Percentiles rank a stretch among this genome's conserved stretches.
These are phyloP conservation scores for Cytospora piceicola DNA, from an alignment of 2,329 filamentous ascomycete species.

Conservation along the genomic window DNA sequence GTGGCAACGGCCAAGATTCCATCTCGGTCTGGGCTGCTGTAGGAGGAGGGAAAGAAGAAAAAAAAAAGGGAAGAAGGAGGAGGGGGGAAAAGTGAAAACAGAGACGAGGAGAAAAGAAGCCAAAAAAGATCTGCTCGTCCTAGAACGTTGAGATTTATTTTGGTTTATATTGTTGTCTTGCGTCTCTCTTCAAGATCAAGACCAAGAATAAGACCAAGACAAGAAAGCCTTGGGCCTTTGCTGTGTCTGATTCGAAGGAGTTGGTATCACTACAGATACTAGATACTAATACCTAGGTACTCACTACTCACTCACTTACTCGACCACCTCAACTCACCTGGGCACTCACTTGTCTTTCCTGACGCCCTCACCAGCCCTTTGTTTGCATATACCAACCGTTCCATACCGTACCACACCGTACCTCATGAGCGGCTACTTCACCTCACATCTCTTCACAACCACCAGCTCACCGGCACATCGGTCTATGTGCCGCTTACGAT, in stretches of 20 bases:
- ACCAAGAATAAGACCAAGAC: too few relatives aligned
- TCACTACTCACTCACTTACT: not conserved
- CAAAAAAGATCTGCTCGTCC: not conserved
- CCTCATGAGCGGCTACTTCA: slow-evolving; percentile 12
- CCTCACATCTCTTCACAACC: slow-evolving; percentile 22
- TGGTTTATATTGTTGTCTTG: too few relatives aligned
- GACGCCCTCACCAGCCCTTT: too few relatives aligned
- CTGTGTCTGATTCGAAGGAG: too few relatives aligned
- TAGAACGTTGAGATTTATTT: slow-evolving; percentile 14
- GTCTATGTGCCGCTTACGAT: slow-evolving; percentile 48
- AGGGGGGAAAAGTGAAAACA: not conserved
- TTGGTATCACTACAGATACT: not conserved
- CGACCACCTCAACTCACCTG: not conserved
- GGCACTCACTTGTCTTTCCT: too few relatives aligned
- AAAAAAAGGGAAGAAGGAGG: not conserved
- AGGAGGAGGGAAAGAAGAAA: not conserved
- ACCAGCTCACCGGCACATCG: slow-evolving; percentile 41
- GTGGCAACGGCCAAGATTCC: slow-evolving; percentile 19
- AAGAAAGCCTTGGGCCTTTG: too few relatives aligned
- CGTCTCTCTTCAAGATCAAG: too few relatives aligned
- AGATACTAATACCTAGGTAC: not conserved
- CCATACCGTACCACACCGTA: too few relatives aligned
- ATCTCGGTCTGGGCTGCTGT: slow-evolving; percentile 12
- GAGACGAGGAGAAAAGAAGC: not conserved
- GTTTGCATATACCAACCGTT: too few relatives aligned